Evolutionary conservation across 495 filamentous ascomycete species (phyloP).

Genomic region (Lepidopterella palustris): DNA sequence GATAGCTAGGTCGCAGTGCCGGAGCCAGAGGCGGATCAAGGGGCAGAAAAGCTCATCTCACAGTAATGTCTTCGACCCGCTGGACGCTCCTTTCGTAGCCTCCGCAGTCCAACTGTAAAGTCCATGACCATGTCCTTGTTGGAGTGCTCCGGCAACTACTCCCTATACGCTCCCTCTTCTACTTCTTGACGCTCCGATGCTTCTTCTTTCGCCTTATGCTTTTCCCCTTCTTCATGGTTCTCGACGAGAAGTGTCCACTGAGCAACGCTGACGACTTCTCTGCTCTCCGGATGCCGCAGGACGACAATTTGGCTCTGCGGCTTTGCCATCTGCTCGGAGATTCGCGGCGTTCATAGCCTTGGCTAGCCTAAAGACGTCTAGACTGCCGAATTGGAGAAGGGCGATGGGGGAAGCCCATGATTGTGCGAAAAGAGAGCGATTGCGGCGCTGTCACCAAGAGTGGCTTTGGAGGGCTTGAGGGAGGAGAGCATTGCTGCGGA

Average conservation of each 20-base stretch:
- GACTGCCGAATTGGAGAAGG: slow-evolving; percentile 21
- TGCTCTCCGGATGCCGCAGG: background rate
- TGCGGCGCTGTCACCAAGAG: slow-evolving; percentile 1
- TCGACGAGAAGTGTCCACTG: slow-evolving; percentile 16
- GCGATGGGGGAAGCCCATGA: slow-evolving; percentile 22
- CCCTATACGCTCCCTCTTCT: slow-evolving; percentile 18
- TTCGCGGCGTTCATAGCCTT: slow-evolving; percentile 15
- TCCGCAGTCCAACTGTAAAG: slow-evolving; percentile 5
- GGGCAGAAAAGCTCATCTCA: background rate
- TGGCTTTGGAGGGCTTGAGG: background rate
- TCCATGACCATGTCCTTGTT: slow-evolving; percentile 26
- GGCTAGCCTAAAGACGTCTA: slow-evolving; percentile 6
- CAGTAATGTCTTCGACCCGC: slow-evolving; percentile 5
- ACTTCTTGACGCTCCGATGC: slow-evolving; percentile 13
- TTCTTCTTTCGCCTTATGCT: slow-evolving; percentile 6
- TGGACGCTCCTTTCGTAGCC: slow-evolving; percentile 2
- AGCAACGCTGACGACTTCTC: slow-evolving; percentile 11
- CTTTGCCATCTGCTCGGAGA: slow-evolving; percentile 11
- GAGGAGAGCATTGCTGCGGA: no score
- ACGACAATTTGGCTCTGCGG: background rate
- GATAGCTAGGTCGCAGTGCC: background rate
- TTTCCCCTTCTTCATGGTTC: background rate
- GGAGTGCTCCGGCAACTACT: slow-evolving; percentile 12
- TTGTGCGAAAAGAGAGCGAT: slow-evolving; percentile 21
- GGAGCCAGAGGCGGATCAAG: background rate